A percentile compares a stretch with the other conserved stretches of the same genome.
These are phyloP conservation scores for Exserohilum turcica DNA, from an alignment of 2,329 filamentous ascomycete genomes.

Conservation along the genomic window DNA sequence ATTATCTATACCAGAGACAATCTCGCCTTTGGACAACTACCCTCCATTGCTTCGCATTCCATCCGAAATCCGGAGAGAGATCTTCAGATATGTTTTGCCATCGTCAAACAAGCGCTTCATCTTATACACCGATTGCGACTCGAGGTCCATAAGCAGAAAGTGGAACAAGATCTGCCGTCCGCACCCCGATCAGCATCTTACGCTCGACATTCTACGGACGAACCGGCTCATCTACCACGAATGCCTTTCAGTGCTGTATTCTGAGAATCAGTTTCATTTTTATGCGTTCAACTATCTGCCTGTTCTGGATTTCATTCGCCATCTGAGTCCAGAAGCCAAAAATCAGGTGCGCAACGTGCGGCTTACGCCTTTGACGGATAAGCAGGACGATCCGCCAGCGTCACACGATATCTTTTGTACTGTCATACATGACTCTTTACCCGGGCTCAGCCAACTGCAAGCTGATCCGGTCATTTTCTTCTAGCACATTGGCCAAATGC, in stretches of 20 bases:
- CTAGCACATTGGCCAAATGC: constrained; percentile 17
- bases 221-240: constrained; percentile 49
- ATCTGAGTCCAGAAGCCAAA: constrained; percentile 47
- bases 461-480: constrained; percentile 47
- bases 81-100: constrained; percentile 46
- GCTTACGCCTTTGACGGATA: constrained; percentile 45
- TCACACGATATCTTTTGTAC: constrained; percentile 47
- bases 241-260: constrained; percentile 47
- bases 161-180: constrained; percentile 45
- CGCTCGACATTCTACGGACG: constrained; percentile 44
- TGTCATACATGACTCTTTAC: constrained; percentile 47
- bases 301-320: constrained; percentile 48
- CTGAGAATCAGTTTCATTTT: constrained; percentile 49
- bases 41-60: constrained; percentile 48
- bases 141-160: constrained; percentile 46
- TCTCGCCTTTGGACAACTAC: constrained; percentile 43
- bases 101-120: constrained; percentile 51
- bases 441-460: constrained; percentile 44
- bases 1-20: constrained; percentile 45
- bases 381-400: constrained; percentile 41
- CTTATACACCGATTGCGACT: constrained; percentile 53
- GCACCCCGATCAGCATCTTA: constrained; percentile 40
- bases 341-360: constrained; percentile 43
- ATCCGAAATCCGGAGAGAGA: constrained; percentile 46
- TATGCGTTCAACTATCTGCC: constrained; percentile 48